A percentile compares a stretch with the other conserved stretches of the same genome.
These are phyloP conservation scores for Gracilaria gracilis DNA, from an alignment of 23 red algal species.

Conservation along the genomic window DNA sequence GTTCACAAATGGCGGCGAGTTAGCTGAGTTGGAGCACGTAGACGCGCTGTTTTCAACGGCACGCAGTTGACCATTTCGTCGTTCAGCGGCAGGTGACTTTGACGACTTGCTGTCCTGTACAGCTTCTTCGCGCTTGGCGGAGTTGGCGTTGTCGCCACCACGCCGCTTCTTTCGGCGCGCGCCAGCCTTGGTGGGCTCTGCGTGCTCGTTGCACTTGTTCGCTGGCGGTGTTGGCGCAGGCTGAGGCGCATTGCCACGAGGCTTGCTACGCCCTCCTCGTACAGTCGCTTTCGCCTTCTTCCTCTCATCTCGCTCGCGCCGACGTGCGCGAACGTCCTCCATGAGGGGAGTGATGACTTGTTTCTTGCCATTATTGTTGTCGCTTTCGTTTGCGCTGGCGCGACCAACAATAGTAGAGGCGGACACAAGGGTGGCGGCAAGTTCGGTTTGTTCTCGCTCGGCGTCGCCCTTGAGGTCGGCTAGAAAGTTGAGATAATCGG, in stretches of 20 bases:
- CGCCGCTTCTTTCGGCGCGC: conserved; percentile 43
- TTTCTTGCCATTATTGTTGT: background rate
- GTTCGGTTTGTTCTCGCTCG: conserved; percentile 22
- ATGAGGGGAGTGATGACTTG: conserved; percentile 54
- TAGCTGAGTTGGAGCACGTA: background rate
- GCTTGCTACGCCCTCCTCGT: conserved; percentile 24
- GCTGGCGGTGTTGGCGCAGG: background rate
- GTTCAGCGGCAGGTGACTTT: background rate
- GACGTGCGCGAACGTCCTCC: conserved; percentile 61
- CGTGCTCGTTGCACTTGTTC: background rate
- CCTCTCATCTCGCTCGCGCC: conserved; percentile 58
- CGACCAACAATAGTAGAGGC: background rate
- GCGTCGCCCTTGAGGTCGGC: conserved; percentile 42
- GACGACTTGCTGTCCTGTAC: background rate
- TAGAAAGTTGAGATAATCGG: conserved; percentile 52
- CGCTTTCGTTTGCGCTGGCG: conserved; percentile 1
- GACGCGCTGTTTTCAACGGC: background rate
- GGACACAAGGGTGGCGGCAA: conserved; percentile 2
- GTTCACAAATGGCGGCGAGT: conserved; percentile 1
- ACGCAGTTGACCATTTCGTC: conserved; percentile 27
- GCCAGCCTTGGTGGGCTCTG: background rate
- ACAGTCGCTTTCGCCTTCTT: conserved; percentile 47
- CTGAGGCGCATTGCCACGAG: conserved; percentile 9
- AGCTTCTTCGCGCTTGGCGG: conserved; percentile 21
- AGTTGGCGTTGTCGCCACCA: background rate